Conservation (phyloP, 805 yeast species). For the Yamadazyma nakazawae region DNA sequence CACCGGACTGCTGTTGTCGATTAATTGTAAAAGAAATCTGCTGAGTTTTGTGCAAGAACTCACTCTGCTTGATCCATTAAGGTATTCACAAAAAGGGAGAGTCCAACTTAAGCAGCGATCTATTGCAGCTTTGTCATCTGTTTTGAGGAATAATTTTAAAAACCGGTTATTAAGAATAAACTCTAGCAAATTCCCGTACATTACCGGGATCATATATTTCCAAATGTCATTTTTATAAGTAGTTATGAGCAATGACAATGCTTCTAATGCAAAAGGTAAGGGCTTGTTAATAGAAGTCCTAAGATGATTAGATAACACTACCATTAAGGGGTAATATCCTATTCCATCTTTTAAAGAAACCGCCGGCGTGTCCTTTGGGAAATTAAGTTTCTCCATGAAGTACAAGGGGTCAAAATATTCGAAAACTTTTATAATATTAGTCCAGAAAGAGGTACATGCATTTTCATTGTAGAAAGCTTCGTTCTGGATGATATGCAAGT, state of each 20-base stretch:
- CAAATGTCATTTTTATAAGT: constrained; percentile 50
- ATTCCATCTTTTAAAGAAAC: constrained; percentile 28
- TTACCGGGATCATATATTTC: constrained; percentile 51
- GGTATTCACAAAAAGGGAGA: constrained; percentile 21
- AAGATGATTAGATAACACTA: constrained; percentile 48
- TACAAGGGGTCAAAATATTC: constrained; percentile 31
- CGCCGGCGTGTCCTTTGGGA: constrained; percentile 26
- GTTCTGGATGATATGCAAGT: constrained; percentile 52
- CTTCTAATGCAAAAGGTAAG: constrained; percentile 54
- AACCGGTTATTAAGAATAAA: constrained; percentile 54
- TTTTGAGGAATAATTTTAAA: constrained; percentile 29
- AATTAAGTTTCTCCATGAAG: constrained; percentile 26
- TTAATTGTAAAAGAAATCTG: constrained; percentile 1
- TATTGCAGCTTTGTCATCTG: constrained; percentile 46
- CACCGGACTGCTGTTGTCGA: background rate
- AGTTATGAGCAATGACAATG: constrained; percentile 43
- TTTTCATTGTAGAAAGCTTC: constrained; percentile 45
- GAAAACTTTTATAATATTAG: constrained; percentile 33
- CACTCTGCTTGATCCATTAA: constrained; percentile 3
- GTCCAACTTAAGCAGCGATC: constrained; percentile 49
- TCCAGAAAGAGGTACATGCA: constrained; percentile 48
- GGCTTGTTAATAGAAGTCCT: constrained; percentile 49
- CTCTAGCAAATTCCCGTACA: constrained; percentile 56
- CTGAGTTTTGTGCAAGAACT: constrained; percentile 5
- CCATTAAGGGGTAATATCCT: constrained; percentile 33